Conservation (phyloP, 1,284 basidiomycete species). For the Tetrapyrgos nigripes region DNA sequence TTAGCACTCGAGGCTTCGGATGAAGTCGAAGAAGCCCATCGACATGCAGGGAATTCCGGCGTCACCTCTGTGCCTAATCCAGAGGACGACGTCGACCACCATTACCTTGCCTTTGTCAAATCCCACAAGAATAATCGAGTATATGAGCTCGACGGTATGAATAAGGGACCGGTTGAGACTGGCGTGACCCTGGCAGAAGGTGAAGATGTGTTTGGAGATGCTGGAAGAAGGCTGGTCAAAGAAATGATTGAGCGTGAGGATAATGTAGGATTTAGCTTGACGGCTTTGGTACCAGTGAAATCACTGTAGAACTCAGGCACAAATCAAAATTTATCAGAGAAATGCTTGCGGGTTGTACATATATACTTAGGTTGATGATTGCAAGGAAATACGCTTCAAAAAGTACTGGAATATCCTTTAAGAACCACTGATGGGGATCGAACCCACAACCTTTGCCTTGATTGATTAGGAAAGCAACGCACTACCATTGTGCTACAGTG, state of each 20-base stretch:
- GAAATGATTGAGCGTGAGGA: conserved; percentile 32
- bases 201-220: conserved; percentile 34
- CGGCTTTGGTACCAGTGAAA: conserved; percentile 33
- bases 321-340: too few species aligned
- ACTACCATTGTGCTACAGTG: conserved; percentile 15
- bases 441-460: conserved; percentile 14
- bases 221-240: conserved; percentile 31
- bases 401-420: too few species aligned
- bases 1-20: conserved; percentile 34
- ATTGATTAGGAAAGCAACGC: conserved; percentile 13
- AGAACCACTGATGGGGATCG: conserved; percentile 15
- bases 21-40: conserved; percentile 37
- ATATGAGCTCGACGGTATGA: conserved; percentile 41
- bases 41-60: conserved; percentile 31
- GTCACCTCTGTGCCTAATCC: conserved; percentile 30
- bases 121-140: conserved; percentile 34
- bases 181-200: conserved; percentile 26
- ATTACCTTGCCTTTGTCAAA: conserved; percentile 40
- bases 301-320: too few species aligned
- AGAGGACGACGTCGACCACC: conserved; percentile 36
- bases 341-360: too few species aligned
- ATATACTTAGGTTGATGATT: too few species aligned
- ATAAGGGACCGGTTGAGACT: conserved; percentile 40
- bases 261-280: conserved; percentile 37
- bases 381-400: too few species aligned